Conservation (phyloP, 305 asterid species). For the Solanum hybrid region DNA sequence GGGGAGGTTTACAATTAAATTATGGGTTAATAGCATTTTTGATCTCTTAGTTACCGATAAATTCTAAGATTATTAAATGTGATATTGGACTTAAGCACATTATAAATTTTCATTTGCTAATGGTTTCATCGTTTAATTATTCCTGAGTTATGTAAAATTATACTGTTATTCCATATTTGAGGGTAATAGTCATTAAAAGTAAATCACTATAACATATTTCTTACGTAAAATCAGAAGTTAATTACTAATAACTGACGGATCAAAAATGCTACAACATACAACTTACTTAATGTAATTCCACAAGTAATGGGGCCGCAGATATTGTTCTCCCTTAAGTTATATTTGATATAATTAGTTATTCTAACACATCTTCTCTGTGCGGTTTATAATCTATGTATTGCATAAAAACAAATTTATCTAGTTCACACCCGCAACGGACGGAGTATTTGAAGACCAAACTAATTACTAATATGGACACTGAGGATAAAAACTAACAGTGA, state of each 20-base stretch:
- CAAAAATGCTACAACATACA: not conserved
- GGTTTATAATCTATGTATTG: not conserved
- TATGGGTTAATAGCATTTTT: not conserved
- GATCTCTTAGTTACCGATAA: not conserved
- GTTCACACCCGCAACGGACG: not conserved
- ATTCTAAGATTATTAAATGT: not conserved
- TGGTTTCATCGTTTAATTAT: not conserved
- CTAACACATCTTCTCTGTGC: not conserved
- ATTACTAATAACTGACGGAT: not conserved
- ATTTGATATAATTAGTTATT: not conserved
- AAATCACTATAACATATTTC: too few species aligned
- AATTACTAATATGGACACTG: not conserved
- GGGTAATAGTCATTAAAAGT: not conserved
- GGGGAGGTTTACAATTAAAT: not conserved
- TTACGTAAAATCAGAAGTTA: too few species aligned
- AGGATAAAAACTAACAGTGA: not conserved
- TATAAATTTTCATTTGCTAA: not conserved
- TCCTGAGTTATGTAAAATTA: not conserved
- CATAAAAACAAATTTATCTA: not conserved
- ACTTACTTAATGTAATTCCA: not conserved
- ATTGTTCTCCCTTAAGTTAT: not conserved
- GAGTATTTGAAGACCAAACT: not conserved
- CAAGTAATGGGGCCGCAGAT: not conserved
- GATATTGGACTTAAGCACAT: not conserved
- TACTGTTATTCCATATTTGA: not conserved